These are phyloP conservation scores for Fusarium sp. DNA, from an alignment of 2,329 filamentous ascomycete genomes.

Conservation along the genomic window DNA sequence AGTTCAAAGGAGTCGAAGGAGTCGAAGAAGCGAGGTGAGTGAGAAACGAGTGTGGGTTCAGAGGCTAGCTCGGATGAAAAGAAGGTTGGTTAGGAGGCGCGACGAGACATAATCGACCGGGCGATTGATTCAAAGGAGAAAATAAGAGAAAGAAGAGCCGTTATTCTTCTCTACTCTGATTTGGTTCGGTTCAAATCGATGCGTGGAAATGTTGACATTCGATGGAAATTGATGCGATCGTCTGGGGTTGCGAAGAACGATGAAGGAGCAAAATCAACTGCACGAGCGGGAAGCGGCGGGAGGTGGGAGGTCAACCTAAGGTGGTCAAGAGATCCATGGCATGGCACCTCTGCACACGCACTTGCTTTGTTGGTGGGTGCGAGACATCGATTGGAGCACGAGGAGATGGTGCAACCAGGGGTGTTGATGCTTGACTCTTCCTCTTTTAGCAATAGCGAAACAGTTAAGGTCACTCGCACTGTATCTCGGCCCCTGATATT, in stretches of 20 bases:
- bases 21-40: slow-evolving; percentile 39
- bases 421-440: slow-evolving; percentile 34
- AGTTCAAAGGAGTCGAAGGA: slow-evolving; percentile 31
- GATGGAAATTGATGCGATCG: slow-evolving; percentile 44
- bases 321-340: not conserved
- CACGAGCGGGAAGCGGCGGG: slow-evolving; percentile 25
- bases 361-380: slow-evolving; percentile 34
- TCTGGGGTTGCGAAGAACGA: slow-evolving; percentile 42
- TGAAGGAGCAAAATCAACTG: slow-evolving; percentile 44
- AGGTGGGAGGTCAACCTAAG: slow-evolving; percentile 41
- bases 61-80: slow-evolving; percentile 62
- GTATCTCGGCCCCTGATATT: slow-evolving; percentile 41
- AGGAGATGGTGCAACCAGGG: slow-evolving; percentile 43
- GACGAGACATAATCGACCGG: slow-evolving; percentile 56
- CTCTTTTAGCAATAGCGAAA: slow-evolving; percentile 47
- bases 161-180: slow-evolving; percentile 20
- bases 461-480: slow-evolving; percentile 39
- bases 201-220: slow-evolving; percentile 17
- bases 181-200: slow-evolving; percentile 33
- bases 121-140: slow-evolving; percentile 43
- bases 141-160: slow-evolving; percentile 37
- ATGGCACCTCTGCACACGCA: slow-evolving; percentile 5
- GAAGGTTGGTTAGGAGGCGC: slow-evolving; percentile 49
- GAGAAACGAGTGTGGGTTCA: slow-evolving; percentile 59
- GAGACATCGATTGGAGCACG: slow-evolving; percentile 43